phyloP scores from a whole-genome alignment of 2,329 filamentous ascomycete species.

The Cladorrhinum sp. region DNA sequence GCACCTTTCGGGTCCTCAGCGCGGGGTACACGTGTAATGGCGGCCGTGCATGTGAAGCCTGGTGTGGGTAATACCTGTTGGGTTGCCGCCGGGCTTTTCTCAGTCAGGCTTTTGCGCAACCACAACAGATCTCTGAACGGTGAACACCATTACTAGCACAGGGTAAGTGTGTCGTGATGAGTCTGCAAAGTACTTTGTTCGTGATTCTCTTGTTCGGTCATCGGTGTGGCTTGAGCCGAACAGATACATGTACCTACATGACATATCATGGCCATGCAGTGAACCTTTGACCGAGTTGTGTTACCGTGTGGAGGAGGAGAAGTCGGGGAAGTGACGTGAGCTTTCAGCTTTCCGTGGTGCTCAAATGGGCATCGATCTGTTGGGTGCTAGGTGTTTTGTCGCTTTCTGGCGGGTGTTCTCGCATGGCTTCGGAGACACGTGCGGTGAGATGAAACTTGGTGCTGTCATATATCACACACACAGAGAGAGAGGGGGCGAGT shows the following conservation, averaged over 20 bases:
- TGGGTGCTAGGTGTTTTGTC: not conserved
- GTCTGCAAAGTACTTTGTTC: not conserved
- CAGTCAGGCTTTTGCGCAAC: not conserved
- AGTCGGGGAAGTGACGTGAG: not conserved
- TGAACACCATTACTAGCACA: too few species aligned
- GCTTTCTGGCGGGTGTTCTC: conserved; percentile 1
- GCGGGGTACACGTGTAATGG: not conserved
- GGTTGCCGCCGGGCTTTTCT: not conserved
- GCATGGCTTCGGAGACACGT: conserved; percentile 2
- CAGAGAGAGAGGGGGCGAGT: not conserved
- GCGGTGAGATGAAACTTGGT: not conserved
- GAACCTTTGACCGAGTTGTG: too few species aligned
- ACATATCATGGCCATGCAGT: too few species aligned
- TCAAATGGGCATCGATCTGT: not conserved
- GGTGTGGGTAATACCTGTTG: not conserved
- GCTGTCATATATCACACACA: not conserved
- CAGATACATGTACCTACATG: not conserved
- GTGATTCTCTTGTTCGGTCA: not conserved
- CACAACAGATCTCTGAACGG: too few species aligned
- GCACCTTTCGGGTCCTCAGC: not conserved
- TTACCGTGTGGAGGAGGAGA: not conserved
- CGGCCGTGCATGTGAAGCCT: not conserved
- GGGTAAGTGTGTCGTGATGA: not conserved
- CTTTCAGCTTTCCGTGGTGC: not conserved
- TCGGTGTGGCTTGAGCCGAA: not conserved